phyloP scores from a whole-genome alignment of 805 yeast genomes.

The Wickerhamiella nectarea region DNA sequence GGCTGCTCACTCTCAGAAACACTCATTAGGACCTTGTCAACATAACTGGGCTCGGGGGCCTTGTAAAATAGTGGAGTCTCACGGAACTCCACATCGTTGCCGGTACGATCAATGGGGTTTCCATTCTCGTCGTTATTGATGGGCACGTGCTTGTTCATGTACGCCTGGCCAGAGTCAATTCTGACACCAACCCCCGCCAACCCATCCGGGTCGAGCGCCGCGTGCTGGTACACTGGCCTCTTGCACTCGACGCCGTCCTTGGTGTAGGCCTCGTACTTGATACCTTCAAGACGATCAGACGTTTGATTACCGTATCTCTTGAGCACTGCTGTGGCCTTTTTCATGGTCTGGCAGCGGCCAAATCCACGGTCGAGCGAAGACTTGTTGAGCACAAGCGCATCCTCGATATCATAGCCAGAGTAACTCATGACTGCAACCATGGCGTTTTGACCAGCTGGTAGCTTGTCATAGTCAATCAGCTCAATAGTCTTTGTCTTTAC shows the following conservation, averaged over 20 bases:
- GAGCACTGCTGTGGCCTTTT: conserved; percentile 78
- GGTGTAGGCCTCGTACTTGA: conserved; percentile 49
- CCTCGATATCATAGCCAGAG: conserved; percentile 98
- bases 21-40: conserved; percentile 96
- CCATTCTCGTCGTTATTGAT: conserved; percentile 59
- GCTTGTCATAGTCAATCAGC: conserved; percentile 83
- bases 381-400: conserved; percentile 89
- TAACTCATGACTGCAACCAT: conserved; percentile 98
- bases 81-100: conserved; percentile 47
- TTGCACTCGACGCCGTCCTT: conserved; percentile 41
- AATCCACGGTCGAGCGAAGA: conserved; percentile 91
- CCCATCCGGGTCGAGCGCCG: conserved; percentile 84
- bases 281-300: conserved; percentile 80
- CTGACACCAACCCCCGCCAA: conserved; percentile 90
- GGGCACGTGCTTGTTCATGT: conserved; percentile 86
- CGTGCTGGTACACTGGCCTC: conserved; percentile 69
- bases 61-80: conserved; percentile 86
- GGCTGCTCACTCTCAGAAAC: conserved; percentile 93
- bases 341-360: conserved; percentile 91
- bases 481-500: conserved; percentile 96
- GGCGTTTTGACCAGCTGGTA: conserved; percentile 98
- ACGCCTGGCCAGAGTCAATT: conserved; percentile 86
- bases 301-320: conserved; percentile 92
- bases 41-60: conserved; percentile 90
- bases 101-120: conserved; percentile 21